These are phyloP conservation scores for Pezicula carpinea DNA, from an alignment of 2,329 filamentous ascomycete species.

Conservation along the genomic window DNA sequence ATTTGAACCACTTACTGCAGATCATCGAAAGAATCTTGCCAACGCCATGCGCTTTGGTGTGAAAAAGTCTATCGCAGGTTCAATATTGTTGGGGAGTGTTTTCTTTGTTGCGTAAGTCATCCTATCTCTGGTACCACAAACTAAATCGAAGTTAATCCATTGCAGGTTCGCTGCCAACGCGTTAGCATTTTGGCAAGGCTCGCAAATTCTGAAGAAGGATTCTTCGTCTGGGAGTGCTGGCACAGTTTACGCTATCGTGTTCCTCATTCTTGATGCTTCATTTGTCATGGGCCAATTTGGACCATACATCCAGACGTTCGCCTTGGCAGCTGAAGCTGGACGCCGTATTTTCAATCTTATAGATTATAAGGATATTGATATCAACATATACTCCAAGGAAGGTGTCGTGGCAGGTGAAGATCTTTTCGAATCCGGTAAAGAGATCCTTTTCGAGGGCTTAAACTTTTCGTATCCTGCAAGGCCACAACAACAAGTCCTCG, in stretches of 20 bases:
- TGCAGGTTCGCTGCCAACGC: slow-evolving; percentile 48
- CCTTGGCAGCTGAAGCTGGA: slow-evolving; percentile 41
- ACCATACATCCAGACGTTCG: slow-evolving; percentile 23
- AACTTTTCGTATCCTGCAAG: slow-evolving; percentile 31
- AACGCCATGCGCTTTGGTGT: slow-evolving; percentile 38
- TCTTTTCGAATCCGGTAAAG: slow-evolving; percentile 15
- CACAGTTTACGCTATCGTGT: slow-evolving; percentile 48
- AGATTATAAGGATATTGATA: slow-evolving; percentile 32
- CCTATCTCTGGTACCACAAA: background rate
- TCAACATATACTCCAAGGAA: slow-evolving; percentile 30
- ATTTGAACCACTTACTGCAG: slow-evolving; percentile 38
- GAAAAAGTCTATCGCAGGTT: slow-evolving; percentile 44
- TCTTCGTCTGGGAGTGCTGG: slow-evolving; percentile 33
- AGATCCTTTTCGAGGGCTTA: slow-evolving; percentile 29
- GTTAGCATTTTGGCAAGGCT: slow-evolving; percentile 56
- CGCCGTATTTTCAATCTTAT: slow-evolving; percentile 39
- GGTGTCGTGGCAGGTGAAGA: slow-evolving; percentile 15
- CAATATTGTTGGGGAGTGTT: slow-evolving; percentile 45
- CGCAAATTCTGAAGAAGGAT: slow-evolving; percentile 34
- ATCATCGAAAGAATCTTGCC: slow-evolving; percentile 41
- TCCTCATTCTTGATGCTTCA: slow-evolving; percentile 46
- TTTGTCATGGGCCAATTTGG: slow-evolving; percentile 20
- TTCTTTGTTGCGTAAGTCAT: slow-evolving; percentile 52
- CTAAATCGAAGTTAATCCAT: background rate
- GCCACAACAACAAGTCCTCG: slow-evolving; percentile 24